Base-by-base conservation (phyloP, 31 red algal species). In the Endocladia muricata region DNA sequence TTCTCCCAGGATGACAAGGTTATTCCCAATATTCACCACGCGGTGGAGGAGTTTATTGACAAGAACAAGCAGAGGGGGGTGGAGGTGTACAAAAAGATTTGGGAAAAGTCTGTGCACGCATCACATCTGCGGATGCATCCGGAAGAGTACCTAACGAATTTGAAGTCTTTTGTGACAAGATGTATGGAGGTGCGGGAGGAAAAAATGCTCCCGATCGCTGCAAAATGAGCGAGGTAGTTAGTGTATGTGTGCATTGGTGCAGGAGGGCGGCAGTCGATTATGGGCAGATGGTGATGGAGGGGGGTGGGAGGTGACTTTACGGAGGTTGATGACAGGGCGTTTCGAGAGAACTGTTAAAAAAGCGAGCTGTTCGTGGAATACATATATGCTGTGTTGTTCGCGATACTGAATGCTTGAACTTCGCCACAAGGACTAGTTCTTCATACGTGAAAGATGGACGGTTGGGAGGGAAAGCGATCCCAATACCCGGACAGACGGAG, bases 1-100 rank as follows among this genome's bases (percentile, higher is more conserved):
- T 98, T 91, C 61, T 94, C 90, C 41, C 78, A 71, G 17, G 95
- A 98, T 88, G 95, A 98, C 68, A 80, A 79, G 62, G 90, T 98
- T 2, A 88, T 88, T 47, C 75, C 68, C 11, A 51, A 86, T 39
- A 62, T 98, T 15, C 78, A 98, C 58, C 52, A 81, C 32, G 55
- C 81, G 22, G 85, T 98, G 36, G 82, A 91, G 29, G 70, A 88
- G 36, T 98, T 88, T 60, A 91, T 98, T 21, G 91, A 94, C 42
- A 84, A 84, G 40, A 94, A 98, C 72, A 52, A 70, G 66, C 85
- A 79, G 69, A 31, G 92, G 32, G 96, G 96, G 29, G 41, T 98
- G 61, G 91, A 98, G 48, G 88, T 94, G 19, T 94, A 94, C 72
- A 86, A 92, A 23, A 93, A 85, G 55, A 78, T 98, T 38, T 98